These are phyloP conservation scores for Botrytis tulipae DNA, from an alignment of 2,329 filamentous ascomycete genomes.

Conservation along the genomic window DNA sequence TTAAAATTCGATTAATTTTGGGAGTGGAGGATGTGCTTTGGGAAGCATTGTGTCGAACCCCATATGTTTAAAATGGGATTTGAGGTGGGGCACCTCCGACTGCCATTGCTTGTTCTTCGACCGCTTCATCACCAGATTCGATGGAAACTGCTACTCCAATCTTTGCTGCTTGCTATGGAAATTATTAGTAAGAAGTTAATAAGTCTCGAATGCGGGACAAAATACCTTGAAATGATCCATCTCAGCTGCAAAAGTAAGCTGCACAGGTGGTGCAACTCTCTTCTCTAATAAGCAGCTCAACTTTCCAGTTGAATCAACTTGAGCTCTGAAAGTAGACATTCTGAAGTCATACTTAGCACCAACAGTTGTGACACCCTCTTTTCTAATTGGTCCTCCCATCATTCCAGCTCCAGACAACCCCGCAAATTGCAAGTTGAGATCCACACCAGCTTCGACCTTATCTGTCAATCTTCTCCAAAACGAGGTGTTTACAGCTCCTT, in stretches of 20 bases:
- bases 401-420: constrained; percentile 60
- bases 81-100: constrained; percentile 49
- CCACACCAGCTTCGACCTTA: constrained; percentile 93
- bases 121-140: constrained; percentile 78
- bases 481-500: constrained; percentile 82
- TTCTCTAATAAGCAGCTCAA: constrained; percentile 92
- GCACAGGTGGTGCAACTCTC: constrained; percentile 87
- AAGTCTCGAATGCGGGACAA: constrained; percentile 28
- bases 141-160: constrained; percentile 91
- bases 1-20: constrained; percentile 36
- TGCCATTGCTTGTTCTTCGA: constrained; percentile 78
- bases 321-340: constrained; percentile 90
- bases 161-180: constrained; percentile 81
- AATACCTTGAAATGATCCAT: constrained; percentile 94
- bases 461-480: constrained; percentile 94
- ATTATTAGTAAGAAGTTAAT: constrained; percentile 35
- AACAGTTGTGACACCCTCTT: constrained; percentile 86
- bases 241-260: constrained; percentile 92
- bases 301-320: constrained; percentile 94
- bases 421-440: constrained; percentile 84
- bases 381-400: constrained; percentile 74
- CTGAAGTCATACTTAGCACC: constrained; percentile 98
- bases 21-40: constrained; percentile 21
- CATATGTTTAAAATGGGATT: constrained; percentile 60
- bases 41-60: constrained; percentile 24